Conservation (phyloP, 306 rosid species). For the Styphnolobium japonicum region DNA sequence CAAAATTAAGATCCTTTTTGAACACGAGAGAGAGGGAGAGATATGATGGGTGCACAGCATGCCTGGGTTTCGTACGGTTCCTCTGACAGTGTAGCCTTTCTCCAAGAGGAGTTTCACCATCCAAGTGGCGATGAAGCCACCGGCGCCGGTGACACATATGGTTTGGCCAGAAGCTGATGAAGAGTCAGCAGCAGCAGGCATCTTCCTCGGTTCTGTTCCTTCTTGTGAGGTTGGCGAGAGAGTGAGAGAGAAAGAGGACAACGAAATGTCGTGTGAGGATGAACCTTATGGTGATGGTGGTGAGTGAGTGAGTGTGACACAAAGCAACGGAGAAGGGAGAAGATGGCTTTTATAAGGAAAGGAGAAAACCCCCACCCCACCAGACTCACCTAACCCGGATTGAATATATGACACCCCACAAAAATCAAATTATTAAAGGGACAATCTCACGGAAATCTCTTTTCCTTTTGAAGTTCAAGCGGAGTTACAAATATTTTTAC, state of each 20-base stretch:
- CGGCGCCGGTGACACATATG: conserved; percentile 90
- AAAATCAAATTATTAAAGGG: neutral
- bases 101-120: conserved; percentile 67
- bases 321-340: neutral
- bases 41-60: neutral
- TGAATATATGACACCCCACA: neutral
- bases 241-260: neutral
- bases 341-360: neutral
- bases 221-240: too few species aligned
- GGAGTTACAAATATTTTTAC: too few species aligned
- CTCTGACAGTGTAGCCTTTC: conserved; percentile 74
- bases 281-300: too few species aligned
- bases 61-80: conserved; percentile 86
- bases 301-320: neutral
- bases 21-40: too few species aligned
- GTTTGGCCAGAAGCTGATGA: conserved; percentile 39
- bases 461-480: too few species aligned
- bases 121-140: conserved; percentile 94
- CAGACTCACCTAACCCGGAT: neutral
- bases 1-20: neutral
- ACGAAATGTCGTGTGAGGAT: neutral
- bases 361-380: neutral
- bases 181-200: conserved; percentile 51
- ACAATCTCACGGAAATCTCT: too few species aligned
- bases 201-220: neutral